A percentile compares a stretch with the other conserved stretches of the same genome.
phyloP scores from a whole-genome alignment of 495 filamentous ascomycete species.

The Trichocladium antarcticum region DNA sequence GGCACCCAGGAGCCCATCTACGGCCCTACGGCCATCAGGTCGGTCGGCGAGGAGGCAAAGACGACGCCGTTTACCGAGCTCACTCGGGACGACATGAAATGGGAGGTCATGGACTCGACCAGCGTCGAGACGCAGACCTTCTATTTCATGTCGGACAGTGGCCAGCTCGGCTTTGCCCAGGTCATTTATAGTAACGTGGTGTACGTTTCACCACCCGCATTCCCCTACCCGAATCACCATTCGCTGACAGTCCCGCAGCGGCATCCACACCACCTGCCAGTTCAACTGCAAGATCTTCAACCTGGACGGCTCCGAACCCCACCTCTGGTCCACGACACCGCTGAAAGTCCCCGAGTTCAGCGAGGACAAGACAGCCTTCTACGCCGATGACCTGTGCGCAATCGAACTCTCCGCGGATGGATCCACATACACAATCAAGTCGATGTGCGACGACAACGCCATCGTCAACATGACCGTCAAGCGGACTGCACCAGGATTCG shows the following conservation, averaged over 20 bases:
- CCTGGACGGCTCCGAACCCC: conserved; percentile 49
- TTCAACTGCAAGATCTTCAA: conserved; percentile 89
- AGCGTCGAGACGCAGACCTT: conserved; percentile 95
- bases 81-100: conserved; percentile 66
- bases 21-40: conserved; percentile 76
- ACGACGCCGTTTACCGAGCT: conserved; percentile 70
- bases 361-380: conserved; percentile 69
- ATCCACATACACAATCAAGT: conserved; percentile 72
- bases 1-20: conserved; percentile 96
- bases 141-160: conserved; percentile 73
- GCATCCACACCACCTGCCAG: conserved; percentile 79
- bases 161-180: conserved; percentile 68
- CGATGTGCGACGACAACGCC: conserved; percentile 59
- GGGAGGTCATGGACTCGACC: conserved; percentile 70
- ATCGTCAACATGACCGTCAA: conserved; percentile 78
- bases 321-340: conserved; percentile 70
- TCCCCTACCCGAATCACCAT: neutral
- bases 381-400: conserved; percentile 70
- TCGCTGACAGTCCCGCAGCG: conserved; percentile 45
- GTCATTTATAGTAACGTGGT: conserved; percentile 96
- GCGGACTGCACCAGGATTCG: conserved; percentile 66
- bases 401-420: conserved; percentile 77
- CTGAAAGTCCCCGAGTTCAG: conserved; percentile 71
- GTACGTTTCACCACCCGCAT: conserved; percentile 49
- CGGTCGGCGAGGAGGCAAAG: conserved; percentile 70